Percentiles rank a stretch among this genome's conserved stretches.
Conservation (phyloP, 2,329 filamentous ascomycete species). For the Fusarium luffae region DNA sequence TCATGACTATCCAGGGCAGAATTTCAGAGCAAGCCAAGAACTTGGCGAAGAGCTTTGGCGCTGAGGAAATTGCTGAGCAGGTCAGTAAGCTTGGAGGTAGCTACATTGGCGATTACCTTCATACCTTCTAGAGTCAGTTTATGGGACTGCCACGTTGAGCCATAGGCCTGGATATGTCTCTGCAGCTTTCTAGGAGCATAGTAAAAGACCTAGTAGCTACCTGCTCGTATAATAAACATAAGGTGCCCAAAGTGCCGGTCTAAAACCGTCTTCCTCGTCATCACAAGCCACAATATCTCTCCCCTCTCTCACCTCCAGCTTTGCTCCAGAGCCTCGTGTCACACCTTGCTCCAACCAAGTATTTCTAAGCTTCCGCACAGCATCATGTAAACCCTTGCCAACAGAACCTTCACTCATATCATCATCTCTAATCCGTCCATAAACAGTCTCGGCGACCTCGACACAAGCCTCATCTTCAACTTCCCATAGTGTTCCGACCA, state of each 20-base stretch:
- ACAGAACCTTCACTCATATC: background rate
- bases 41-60: conserved; percentile 19
- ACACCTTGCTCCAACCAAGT: accelerated
- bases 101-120: too few relatives aligned
- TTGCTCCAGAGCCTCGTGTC: background rate
- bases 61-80: conserved; percentile 21
- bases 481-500: background rate
- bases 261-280: background rate
- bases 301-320: accelerated
- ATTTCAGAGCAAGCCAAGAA: conserved; percentile 19
- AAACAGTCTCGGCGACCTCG: background rate
- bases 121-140: background rate
- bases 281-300: background rate
- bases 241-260: background rate
- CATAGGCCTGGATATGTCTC: too few relatives aligned
- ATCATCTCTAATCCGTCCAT: background rate
- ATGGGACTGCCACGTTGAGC: too few relatives aligned
- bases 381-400: background rate
- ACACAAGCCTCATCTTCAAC: background rate
- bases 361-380: background rate
- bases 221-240: background rate
- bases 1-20: too few relatives aligned
- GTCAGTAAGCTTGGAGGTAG: too few relatives aligned
- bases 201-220: too few relatives aligned
- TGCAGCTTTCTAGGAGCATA: too few relatives aligned